A percentile compares a stretch with the other conserved stretches of the same genome.
These are phyloP conservation scores for Suillus spraguei DNA, from an alignment of 768 basidiomycete genomes.

Conservation along the genomic window DNA sequence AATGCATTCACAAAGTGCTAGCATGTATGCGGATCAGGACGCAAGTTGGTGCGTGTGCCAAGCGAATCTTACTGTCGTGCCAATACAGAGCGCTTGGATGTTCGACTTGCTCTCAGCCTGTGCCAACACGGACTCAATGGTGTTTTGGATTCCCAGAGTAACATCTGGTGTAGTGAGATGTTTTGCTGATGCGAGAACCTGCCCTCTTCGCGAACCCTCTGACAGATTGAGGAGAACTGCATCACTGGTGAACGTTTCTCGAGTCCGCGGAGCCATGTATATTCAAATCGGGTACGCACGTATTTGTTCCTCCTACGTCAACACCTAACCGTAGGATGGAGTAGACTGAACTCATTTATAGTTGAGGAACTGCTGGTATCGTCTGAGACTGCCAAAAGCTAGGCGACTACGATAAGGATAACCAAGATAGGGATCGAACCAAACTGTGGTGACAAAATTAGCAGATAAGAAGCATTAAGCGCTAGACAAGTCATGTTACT, in stretches of 20 bases:
- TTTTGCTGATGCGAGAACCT: slow-evolving; percentile 41
- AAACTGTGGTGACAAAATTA: slow-evolving; percentile 7
- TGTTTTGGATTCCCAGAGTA: slow-evolving; percentile 58
- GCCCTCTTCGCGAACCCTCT: slow-evolving; percentile 14
- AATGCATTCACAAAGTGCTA: slow-evolving; percentile 63
- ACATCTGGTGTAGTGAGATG: slow-evolving; percentile 58
- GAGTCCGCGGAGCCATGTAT: neutral
- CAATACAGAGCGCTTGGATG: slow-evolving; percentile 57
- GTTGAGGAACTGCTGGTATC: neutral
- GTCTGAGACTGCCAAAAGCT: neutral
- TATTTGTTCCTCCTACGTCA: slow-evolving; percentile 39
- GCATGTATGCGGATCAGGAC: slow-evolving; percentile 18
- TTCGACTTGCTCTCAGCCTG: slow-evolving; percentile 36
- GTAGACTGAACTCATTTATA: slow-evolving; percentile 5
- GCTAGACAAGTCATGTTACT: neutral
- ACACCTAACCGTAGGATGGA: slow-evolving; percentile 30
- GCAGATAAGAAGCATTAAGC: neutral
- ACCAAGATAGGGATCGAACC: neutral
- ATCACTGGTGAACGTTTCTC: slow-evolving; percentile 26
- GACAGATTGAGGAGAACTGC: slow-evolving; percentile 29
- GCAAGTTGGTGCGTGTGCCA: neutral
- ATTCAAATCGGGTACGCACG: slow-evolving; percentile 18
- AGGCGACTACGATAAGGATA: slow-evolving; percentile 1
- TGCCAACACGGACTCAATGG: slow-evolving; percentile 47
- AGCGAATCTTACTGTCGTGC: slow-evolving; percentile 50